Base-by-base conservation (phyloP, 2,329 filamentous ascomycete genomes). In the Colletotrichum sp. region DNA sequence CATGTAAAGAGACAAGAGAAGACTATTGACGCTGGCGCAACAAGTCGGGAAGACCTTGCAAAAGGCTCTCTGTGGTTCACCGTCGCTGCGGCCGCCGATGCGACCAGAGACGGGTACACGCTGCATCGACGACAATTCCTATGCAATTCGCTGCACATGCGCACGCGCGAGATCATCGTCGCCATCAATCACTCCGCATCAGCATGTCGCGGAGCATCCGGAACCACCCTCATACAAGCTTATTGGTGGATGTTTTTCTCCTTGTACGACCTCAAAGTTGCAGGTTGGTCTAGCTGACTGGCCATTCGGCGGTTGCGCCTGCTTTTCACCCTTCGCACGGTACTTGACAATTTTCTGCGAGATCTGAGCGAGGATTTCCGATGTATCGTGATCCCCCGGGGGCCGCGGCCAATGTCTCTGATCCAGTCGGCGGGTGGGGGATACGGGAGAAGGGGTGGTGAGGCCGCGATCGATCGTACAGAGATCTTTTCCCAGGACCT, bases 1-100 rank as follows among this genome's bases (percentile, higher is more conserved):
- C 25, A 7, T 15, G 36, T 5, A 52, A 30, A 32, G 34, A 32
- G 61, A 30, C 6, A 36, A 28, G 30, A 39, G 15, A n/a, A 60
- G 11, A 55, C 61, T 61, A 75, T 55, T 52, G 72, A 67, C 8
- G 39, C 25, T n/a, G 36, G 61, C 39, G 34, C 60, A 48, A 60
- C 64, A 22, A 75, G 27, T 36, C 22, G 12, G 69, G 73, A 73
- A 68, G 22, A 48, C 7, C 57, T 75, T 75, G 73, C 73, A 64
- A 75, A 28, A 11, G 19, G 27, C 32, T 12, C 48, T 16, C 16
- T 34, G n/a, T n/a, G 36, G 19, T 27, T 36, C 11, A 19, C 27
- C 16, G n/a, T 27, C 7, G 8, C 65, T 22, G 34, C 59, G 36
- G 32, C 60, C 34, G 48, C n/a, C n/a, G 6, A 52, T 52, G 44